Conservation (phyloP, 331 rosid genomes). For the Phaseolus coccineus region DNA sequence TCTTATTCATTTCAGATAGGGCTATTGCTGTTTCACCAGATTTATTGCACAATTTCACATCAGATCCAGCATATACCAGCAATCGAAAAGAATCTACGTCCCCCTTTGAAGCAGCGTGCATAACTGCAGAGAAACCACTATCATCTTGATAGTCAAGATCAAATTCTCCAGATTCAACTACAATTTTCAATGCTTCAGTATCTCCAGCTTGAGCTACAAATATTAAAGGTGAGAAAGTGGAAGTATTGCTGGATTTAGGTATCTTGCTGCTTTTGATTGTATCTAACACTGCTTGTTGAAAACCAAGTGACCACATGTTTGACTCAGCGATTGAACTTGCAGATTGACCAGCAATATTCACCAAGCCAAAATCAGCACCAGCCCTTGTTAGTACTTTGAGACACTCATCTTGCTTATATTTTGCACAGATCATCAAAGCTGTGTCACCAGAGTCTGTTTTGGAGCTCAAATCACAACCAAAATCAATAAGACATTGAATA, state of each 20-base stretch:
- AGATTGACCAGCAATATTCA: constrained; percentile 68
- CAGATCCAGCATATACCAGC: constrained; percentile 89
- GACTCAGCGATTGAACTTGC: constrained; percentile 70
- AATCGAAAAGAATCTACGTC: constrained; percentile 77
- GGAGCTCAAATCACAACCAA: constrained; percentile 80
- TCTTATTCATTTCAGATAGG: constrained; percentile 62
- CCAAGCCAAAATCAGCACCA: constrained; percentile 88
- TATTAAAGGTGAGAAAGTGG: constrained; percentile 66
- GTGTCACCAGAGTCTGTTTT: constrained; percentile 76
- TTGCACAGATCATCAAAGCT: constrained; percentile 77
- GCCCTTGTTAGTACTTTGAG: constrained; percentile 68
- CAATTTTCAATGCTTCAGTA: constrained; percentile 70
- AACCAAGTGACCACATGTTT: constrained; percentile 73
- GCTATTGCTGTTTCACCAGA: constrained; percentile 80
- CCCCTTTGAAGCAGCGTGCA: constrained; percentile 79
- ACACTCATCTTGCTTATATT: constrained; percentile 70
- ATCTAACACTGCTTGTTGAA: constrained; percentile 63
- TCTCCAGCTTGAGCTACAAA: constrained; percentile 78
- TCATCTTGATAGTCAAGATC: constrained; percentile 79
- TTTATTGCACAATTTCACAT: constrained; percentile 74
- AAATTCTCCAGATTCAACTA: constrained; percentile 63
- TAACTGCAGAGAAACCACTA: constrained; percentile 77
- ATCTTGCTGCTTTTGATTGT: constrained; percentile 56
- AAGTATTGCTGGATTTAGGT: constrained; percentile 66
- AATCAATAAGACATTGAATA: constrained; percentile 67